Conservation (phyloP, 1,139 yeast genomes). For the Diutina neorugosa region DNA sequence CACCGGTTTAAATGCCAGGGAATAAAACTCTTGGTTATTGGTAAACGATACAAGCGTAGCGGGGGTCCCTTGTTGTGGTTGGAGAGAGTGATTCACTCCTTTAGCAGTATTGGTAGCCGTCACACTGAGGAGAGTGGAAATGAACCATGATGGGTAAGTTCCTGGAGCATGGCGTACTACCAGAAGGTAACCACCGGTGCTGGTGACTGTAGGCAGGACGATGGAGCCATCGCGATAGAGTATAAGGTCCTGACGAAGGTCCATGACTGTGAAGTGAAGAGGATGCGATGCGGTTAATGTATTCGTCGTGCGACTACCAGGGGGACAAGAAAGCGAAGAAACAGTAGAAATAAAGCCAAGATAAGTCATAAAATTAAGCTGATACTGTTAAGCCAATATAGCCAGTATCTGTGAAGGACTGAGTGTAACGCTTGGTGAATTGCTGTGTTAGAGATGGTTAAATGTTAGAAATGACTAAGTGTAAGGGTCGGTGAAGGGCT, state of each 20-base stretch:
- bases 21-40: conserved; percentile 24
- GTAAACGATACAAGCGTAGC: conserved; percentile 33
- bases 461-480: too few relatives aligned
- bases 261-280: not conserved
- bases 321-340: too few relatives aligned
- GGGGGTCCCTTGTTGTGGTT: conserved; percentile 13
- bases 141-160: conserved; percentile 59
- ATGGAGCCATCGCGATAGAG: conserved; percentile 44
- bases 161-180: conserved; percentile 44
- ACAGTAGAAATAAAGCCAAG: too few relatives aligned
- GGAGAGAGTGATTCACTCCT: conserved; percentile 18
- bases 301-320: not conserved
- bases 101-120: conserved; percentile 29
- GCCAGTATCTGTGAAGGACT: too few relatives aligned
- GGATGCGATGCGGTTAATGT: not conserved
- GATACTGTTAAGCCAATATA: too few relatives aligned
- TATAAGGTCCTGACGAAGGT: conserved; percentile 38
- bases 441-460: too few relatives aligned
- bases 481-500: too few relatives aligned
- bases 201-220: conserved; percentile 17
- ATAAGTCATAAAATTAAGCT: too few relatives aligned
- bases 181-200: conserved; percentile 15
- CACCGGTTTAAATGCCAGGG: conserved; percentile 28
- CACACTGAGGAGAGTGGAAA: conserved; percentile 35
- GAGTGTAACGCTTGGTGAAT: too few relatives aligned